Conservation (phyloP, 768 basidiomycete genomes). For the Mycena kentingensis region DNA sequence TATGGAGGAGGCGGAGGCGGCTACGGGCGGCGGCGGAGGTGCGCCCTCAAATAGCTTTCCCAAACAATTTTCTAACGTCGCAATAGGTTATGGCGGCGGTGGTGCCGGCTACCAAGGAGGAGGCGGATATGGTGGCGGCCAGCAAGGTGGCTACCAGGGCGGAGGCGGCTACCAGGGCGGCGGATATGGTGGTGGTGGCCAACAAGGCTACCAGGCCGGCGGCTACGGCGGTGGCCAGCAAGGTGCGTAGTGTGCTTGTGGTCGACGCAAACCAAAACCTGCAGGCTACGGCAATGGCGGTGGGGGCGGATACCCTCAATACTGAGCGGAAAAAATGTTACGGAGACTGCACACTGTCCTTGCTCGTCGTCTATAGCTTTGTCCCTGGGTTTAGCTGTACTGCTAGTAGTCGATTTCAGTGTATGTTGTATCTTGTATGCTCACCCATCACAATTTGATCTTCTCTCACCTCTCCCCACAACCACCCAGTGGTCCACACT, state of each 20-base stretch:
- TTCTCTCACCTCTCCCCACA: too few relatives aligned
- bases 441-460: too few relatives aligned
- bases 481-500: too few relatives aligned
- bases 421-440: too few relatives aligned
- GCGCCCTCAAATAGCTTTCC: slow-evolving; percentile 17
- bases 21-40: slow-evolving; percentile 28
- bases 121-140: neutral
- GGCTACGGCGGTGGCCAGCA: slow-evolving; percentile 31
- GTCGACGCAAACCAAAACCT: slow-evolving; percentile 14
- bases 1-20: slow-evolving; percentile 34
- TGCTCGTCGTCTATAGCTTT: too few relatives aligned
- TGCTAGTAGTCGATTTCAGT: too few relatives aligned
- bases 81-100: slow-evolving; percentile 27
- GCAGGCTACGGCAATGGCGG: slow-evolving; percentile 1
- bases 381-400: too few relatives aligned
- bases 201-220: slow-evolving; percentile 27
- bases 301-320: neutral
- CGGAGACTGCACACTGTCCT: too few relatives aligned
- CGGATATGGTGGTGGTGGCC: slow-evolving; percentile 30
- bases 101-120: slow-evolving; percentile 24
- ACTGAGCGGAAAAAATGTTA: too few relatives aligned
- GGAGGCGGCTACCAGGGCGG: slow-evolving; percentile 23
- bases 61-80: too few relatives aligned
- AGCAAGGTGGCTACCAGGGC: neutral
- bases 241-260: slow-evolving; percentile 30